Evolutionary conservation across 1,284 basidiomycete genomes (phyloP).

Genomic region (Jaminaea rosea): DNA sequence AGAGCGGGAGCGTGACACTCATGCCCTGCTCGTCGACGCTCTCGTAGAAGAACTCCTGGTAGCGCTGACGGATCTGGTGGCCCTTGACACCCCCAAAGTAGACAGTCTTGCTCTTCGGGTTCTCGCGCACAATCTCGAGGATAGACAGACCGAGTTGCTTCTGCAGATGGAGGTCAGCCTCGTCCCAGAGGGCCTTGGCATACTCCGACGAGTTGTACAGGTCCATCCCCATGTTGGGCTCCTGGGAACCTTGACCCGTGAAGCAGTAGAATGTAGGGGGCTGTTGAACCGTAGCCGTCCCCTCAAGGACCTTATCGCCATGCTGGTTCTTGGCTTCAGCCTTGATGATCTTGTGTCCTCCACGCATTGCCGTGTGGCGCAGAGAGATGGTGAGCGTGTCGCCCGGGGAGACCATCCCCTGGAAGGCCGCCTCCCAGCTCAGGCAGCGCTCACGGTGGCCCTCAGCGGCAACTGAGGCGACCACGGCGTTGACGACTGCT

Average conservation of each 20-base stretch:
- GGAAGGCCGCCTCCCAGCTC: constrained; percentile 55
- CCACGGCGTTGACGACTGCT: constrained; percentile 82
- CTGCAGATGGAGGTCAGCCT: constrained; percentile 82
- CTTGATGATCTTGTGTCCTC: constrained; percentile 65
- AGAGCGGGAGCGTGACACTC: constrained; percentile 45
- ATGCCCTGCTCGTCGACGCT: constrained; percentile 79
- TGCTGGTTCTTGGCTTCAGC: constrained; percentile 76
- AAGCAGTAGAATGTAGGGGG: constrained; percentile 79
- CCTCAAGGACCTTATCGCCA: constrained; percentile 83
- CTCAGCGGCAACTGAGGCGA: constrained; percentile 88
- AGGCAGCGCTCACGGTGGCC: constrained; percentile 69
- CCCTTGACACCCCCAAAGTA: constrained; percentile 99
- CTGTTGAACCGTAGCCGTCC: constrained; percentile 85
- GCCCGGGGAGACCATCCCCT: constrained; percentile 93
- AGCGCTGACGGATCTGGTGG: constrained; percentile 90
- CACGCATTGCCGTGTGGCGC: constrained; percentile 39
- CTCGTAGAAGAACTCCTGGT: constrained; percentile 98
- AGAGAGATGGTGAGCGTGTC: constrained; percentile 81
- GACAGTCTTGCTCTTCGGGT: constrained; percentile 60
- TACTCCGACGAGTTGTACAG: constrained; percentile 85
- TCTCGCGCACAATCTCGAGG: constrained; percentile 63
- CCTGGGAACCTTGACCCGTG: constrained; percentile 96
- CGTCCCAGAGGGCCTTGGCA: constrained; percentile 92
- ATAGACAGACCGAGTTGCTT: constrained; percentile 94
- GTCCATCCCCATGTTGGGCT: constrained; percentile 98